Evolutionary conservation across 2,329 filamentous ascomycete species (phyloP).

Genomic region (Colletotrichum liriopes): DNA sequence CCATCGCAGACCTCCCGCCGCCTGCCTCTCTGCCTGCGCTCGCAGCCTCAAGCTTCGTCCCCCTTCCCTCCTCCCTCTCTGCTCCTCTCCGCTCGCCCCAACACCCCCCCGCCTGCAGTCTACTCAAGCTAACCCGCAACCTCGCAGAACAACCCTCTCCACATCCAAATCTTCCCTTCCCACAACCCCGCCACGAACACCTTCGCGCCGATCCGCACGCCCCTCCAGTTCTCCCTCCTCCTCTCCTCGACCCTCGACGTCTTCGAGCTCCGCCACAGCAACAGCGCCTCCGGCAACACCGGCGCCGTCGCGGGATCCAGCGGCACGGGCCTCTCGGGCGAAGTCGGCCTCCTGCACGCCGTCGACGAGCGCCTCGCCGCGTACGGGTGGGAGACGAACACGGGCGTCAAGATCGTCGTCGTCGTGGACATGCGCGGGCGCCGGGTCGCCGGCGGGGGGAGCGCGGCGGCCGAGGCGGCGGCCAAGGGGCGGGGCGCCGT

Average conservation of each 20-base stretch:
- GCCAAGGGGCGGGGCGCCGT: slow-evolving; percentile 63
- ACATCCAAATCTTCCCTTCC: slow-evolving; percentile 90
- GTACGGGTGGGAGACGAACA: slow-evolving; percentile 98
- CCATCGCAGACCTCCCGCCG: background rate
- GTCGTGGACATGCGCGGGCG: slow-evolving; percentile 92
- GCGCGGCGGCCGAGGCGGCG: slow-evolving; percentile 28
- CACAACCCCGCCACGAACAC: slow-evolving; percentile 71
- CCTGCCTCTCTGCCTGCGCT: background rate
- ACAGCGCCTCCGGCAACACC: slow-evolving; percentile 66
- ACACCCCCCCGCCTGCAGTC: slow-evolving; percentile 19
- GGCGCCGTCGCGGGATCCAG: slow-evolving; percentile 40
- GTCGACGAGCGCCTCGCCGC: slow-evolving; percentile 93
- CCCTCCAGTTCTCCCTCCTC: slow-evolving; percentile 93
- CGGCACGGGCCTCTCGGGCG: slow-evolving; percentile 76
- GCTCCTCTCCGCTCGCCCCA: background rate
- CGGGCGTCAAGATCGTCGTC: slow-evolving; percentile 90
- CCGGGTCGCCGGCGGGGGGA: slow-evolving; percentile 55
- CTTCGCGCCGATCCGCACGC: slow-evolving; percentile 73
- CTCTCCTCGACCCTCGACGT: slow-evolving; percentile 94
- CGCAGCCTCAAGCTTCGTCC: background rate
- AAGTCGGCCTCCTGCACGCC: slow-evolving; percentile 92
- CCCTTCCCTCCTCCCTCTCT: background rate
- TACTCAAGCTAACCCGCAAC: slow-evolving; percentile 29
- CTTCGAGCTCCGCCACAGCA: slow-evolving; percentile 87
- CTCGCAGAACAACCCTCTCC: slow-evolving; percentile 93